Conservation (phyloP, 2,329 filamentous ascomycete species). For the Fusarium nisikadoi region DNA sequence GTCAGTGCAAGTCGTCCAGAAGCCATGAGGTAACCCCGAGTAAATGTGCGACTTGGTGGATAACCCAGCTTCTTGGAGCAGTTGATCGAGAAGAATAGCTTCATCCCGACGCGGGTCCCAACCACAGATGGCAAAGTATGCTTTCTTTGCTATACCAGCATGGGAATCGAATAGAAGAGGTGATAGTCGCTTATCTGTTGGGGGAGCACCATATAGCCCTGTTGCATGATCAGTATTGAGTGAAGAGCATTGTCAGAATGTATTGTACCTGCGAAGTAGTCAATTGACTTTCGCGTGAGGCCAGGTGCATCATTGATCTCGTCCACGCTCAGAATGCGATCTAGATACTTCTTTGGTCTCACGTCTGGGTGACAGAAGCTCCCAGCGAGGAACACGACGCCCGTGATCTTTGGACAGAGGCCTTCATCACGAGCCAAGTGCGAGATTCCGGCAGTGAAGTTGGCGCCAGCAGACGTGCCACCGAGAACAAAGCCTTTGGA, state of each 20-base stretch:
- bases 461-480: conserved; percentile 63
- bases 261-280: conserved; percentile 47
- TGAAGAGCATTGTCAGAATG: too few species aligned
- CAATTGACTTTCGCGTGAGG: conserved; percentile 51
- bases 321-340: conserved; percentile 49
- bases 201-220: conserved; percentile 44
- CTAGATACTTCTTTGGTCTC: conserved; percentile 52
- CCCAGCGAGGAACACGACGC: conserved; percentile 58
- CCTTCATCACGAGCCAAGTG: conserved; percentile 53
- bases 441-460: conserved; percentile 59
- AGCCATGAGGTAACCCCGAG: conserved; percentile 55
- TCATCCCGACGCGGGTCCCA: conserved; percentile 61
- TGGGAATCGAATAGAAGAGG: conserved; percentile 50
- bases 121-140: conserved; percentile 60
- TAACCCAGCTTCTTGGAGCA: conserved; percentile 48
- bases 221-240: not conserved
- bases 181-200: conserved; percentile 53
- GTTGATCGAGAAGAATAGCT: conserved; percentile 57
- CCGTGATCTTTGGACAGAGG: conserved; percentile 56
- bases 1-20: conserved; percentile 52
- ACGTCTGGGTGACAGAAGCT: conserved; percentile 54
- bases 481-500: conserved; percentile 60
- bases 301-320: conserved; percentile 50
- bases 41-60: conserved; percentile 54
- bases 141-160: conserved; percentile 45